Percentiles rank a stretch among this genome's conserved stretches.
Conservation (phyloP, 495 filamentous ascomycete species). For the Penicillium subrubescens region DNA sequence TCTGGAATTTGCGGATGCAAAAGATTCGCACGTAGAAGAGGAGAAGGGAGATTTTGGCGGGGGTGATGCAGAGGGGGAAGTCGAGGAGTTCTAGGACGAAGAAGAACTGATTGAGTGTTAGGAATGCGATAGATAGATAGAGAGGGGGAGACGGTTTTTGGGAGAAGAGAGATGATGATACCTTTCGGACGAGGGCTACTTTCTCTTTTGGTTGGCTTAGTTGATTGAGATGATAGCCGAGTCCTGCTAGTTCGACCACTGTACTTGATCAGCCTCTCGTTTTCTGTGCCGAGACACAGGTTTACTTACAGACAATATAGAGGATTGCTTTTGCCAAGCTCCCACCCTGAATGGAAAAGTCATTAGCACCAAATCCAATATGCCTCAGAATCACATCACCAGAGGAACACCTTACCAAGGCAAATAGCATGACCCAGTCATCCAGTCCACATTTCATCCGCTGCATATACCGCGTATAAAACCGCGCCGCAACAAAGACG, state of each 20-base stretch:
- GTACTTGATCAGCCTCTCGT: neutral
- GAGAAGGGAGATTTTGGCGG: slow-evolving; percentile 33
- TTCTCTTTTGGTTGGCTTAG: neutral
- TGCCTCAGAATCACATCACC: no score
- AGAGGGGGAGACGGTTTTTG: neutral
- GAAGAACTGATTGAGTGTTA: neutral
- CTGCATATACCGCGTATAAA: slow-evolving; percentile 16
- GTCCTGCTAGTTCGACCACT: slow-evolving; percentile 15
- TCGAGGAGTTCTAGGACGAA: slow-evolving; percentile 17
- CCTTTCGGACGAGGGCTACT: slow-evolving; percentile 13
- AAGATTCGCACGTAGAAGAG: slow-evolving; percentile 47
- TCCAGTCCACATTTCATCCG: slow-evolving; percentile 6
- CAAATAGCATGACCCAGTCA: slow-evolving; percentile 19
- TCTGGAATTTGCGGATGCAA: slow-evolving; percentile 24
- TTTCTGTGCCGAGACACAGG: neutral
- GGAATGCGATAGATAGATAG: neutral
- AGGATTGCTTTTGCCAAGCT: slow-evolving; percentile 13
- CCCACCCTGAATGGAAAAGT: neutral
- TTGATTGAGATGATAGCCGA: slow-evolving; percentile 9
- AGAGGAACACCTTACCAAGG: slow-evolving; percentile 5
- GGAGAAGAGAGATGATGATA: neutral
- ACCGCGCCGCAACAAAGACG: slow-evolving; percentile 11
- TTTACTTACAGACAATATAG: slow-evolving; percentile 18
- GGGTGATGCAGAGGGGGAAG: slow-evolving; percentile 19
- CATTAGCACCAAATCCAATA: neutral